Base-by-base conservation (phyloP, 352 stramenopile genomes). In the Globisporangium nunn region DNA sequence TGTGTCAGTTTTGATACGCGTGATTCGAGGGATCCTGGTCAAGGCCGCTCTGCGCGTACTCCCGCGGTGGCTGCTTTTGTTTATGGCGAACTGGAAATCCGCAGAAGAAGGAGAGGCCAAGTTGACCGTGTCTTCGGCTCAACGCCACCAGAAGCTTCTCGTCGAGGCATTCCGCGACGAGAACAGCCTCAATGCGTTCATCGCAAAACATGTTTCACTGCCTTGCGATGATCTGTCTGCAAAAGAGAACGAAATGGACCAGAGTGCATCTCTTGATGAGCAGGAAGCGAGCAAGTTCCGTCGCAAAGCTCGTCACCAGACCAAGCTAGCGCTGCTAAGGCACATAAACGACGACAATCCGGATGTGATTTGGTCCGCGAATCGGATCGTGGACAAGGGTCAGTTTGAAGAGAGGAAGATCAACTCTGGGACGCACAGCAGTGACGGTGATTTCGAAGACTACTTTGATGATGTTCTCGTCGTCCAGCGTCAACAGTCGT, bases 311-410 rank as follows among this genome's bases (percentile, higher is more conserved):
- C 75, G 80, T 0, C 67, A 90, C 31, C 63, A 81, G 56, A 81
- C 71, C 28, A 90, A 90, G 50, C 33, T 87, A 43, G 51, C 54
- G 11, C 65, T 90, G 17, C 58, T 75, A 7, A 59, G 71, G 5
- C 70, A 87, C 56, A 50, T 86, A 6, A 48, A 77, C 18, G 61
- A 68, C 23, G 71, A 81, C 52, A 72, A 55, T 1, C 59, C 70
- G 28, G 56, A 66, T 2, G 65, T 81, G 28, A 71, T 88, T 41
- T 90, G 80, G 80, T 78, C 80, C 7, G 72, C 80, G 11, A 80
- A 84, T 18, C 63, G 70, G 0, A 29, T 51, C 2, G 45, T 44
- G 14, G 30, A 58, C 15, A 47, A 28, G 28, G 10, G 7, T 35
- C 6, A 23, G 8, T 8, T 18, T 4, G 50, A n/a, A 15, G 14